Conservation (phyloP, 139 green algal species). For the Chlamydomonas schloesseri region DNA sequence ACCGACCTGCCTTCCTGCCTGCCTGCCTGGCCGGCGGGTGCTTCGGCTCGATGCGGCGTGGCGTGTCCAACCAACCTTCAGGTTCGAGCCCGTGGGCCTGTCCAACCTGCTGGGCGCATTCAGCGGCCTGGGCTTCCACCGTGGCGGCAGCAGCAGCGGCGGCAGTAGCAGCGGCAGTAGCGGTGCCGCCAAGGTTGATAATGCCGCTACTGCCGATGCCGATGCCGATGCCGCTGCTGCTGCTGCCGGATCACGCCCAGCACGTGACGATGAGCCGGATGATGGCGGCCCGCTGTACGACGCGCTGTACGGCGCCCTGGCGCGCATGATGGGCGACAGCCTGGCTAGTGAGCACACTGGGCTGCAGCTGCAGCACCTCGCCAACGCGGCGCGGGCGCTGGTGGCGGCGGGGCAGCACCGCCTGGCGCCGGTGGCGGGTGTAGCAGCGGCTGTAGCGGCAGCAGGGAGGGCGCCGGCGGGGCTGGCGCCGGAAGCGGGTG, state of each 20-base stretch:
- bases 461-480: neutral
- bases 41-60: too few relatives aligned
- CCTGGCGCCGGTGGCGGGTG: too few relatives aligned
- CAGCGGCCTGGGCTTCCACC: neutral
- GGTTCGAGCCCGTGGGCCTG: slow-evolving; percentile 13
- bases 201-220: too few relatives aligned
- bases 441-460: neutral
- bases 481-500: too few relatives aligned
- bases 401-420: neutral
- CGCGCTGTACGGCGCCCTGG: slow-evolving; percentile 3
- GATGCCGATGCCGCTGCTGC: too few relatives aligned
- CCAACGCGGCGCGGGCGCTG: slow-evolving; percentile 1
- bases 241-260: neutral
- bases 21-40: too few relatives aligned
- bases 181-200: neutral
- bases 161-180: neutral
- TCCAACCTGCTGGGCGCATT: slow-evolving; percentile 16
- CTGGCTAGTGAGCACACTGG: too few relatives aligned
- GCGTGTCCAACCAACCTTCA: neutral
- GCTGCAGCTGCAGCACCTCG: slow-evolving; percentile 2
- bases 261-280: too few relatives aligned
- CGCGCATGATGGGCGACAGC: neutral
- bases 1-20: too few relatives aligned
- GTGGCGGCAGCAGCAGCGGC: neutral
- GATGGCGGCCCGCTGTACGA: slow-evolving; percentile 1